A percentile compares a stretch with the other conserved stretches of the same genome.
Evolutionary conservation across 257 asterid genomes (phyloP).

Genomic region (Mitragyna speciosa): DNA sequence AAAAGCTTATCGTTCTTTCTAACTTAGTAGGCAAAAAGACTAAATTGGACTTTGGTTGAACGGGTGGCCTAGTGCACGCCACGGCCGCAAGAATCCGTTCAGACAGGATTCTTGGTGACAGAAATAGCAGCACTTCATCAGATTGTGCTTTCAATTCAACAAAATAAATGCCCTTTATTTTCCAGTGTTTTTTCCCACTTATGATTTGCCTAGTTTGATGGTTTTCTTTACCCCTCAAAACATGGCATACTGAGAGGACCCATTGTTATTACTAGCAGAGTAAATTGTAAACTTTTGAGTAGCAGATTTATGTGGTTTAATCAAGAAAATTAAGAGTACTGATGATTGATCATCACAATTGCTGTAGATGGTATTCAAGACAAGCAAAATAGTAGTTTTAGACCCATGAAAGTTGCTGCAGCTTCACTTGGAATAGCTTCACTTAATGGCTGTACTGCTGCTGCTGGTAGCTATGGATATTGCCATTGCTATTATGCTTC

Average conservation of each 20-base stretch:
- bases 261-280: no score
- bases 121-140: no score
- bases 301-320: neutral
- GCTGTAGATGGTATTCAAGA: constrained; percentile 9
- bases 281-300: no score
- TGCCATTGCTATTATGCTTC: constrained; percentile 33
- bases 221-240: no score
- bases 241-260: neutral
- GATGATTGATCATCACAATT: constrained; percentile 2
- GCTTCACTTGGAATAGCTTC: constrained; percentile 32
- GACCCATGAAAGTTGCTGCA: constrained; percentile 59
- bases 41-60: neutral
- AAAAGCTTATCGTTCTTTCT: no score
- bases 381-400: constrained; percentile 6
- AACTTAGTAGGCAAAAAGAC: no score
- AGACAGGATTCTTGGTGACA: neutral
- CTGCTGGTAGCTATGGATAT: constrained; percentile 4
- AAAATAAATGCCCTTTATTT: neutral
- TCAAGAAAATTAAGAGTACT: neutral
- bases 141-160: neutral
- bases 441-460: constrained; percentile 18
- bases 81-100: constrained; percentile 6
- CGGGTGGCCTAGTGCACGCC: constrained; percentile 7
- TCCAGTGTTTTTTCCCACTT: no score
- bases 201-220: neutral